Percentiles rank a stretch among this genome's conserved stretches.
Evolutionary conservation across 768 basidiomycete genomes (phyloP).

Genomic region (Lentinula aciculospora): DNA sequence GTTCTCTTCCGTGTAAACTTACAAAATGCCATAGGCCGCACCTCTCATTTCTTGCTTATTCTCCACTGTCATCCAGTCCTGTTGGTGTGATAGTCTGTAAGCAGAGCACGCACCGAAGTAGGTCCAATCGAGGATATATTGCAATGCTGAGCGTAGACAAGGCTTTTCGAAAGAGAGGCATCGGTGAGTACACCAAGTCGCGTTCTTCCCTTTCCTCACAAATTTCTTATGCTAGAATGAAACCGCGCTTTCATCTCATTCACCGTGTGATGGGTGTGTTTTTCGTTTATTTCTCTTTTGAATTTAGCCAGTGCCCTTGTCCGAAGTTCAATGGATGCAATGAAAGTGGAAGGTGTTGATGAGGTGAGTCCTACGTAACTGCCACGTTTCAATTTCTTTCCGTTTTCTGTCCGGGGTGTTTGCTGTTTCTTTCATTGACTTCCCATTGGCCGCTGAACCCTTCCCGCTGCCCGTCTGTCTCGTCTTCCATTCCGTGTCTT

Average conservation of each 20-base stretch:
- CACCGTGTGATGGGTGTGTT: constrained; percentile 28
- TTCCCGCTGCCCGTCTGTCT: no score
- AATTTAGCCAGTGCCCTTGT: constrained; percentile 79
- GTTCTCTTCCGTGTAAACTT: constrained; percentile 26
- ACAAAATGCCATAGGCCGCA: constrained; percentile 63
- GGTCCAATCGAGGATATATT: constrained; percentile 87
- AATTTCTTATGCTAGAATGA: neutral
- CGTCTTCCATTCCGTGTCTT: neutral
- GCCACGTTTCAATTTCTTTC: neutral
- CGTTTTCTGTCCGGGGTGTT: neutral
- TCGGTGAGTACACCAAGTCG: constrained; percentile 60
- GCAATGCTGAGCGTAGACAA: constrained; percentile 94
- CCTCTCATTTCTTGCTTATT: constrained; percentile 66
- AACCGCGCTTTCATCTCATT: constrained; percentile 28
- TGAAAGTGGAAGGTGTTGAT: constrained; percentile 78
- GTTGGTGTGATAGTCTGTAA: constrained; percentile 97
- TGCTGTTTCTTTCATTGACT: no score
- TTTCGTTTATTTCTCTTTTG: constrained; percentile 27
- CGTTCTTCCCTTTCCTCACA: constrained; percentile 29
- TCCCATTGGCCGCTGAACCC: no score
- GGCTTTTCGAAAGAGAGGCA: constrained; percentile 82
- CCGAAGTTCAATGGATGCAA: constrained; percentile 72
- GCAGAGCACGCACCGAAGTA: constrained; percentile 80
- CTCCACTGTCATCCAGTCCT: constrained; percentile 35
- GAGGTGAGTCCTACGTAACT: constrained; percentile 59